Conservation (phyloP, 2,329 filamentous ascomycete species). For the Davidsoniella virescens region DNA sequence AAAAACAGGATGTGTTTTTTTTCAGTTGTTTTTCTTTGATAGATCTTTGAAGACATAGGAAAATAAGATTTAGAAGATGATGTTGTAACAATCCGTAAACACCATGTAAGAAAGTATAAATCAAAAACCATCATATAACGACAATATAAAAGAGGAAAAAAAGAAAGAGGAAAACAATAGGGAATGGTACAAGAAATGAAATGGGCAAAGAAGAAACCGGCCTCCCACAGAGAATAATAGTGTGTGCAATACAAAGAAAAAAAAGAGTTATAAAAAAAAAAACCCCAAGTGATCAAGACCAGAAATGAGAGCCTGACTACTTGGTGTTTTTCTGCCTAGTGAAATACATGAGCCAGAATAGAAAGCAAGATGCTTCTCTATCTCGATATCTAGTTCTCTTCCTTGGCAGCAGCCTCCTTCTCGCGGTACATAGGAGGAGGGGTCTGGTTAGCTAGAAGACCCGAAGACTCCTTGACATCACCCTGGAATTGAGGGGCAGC, state of each 20-base stretch:
- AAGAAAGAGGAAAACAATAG: background rate
- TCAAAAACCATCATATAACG: too few relatives aligned
- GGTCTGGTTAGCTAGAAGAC: conserved; percentile 2
- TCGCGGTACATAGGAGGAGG: conserved; percentile 5
- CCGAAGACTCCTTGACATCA: conserved; percentile 1
- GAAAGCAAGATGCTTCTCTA: background rate
- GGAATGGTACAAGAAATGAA: background rate
- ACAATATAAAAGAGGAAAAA: background rate
- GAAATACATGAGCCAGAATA: background rate
- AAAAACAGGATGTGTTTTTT: too few relatives aligned
- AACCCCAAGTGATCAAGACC: background rate
- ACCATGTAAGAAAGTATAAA: too few relatives aligned
- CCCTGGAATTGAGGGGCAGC: background rate
- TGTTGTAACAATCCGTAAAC: too few relatives aligned
- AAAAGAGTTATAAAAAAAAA: background rate
- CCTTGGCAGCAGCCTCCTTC: background rate
- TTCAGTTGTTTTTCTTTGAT: too few relatives aligned
- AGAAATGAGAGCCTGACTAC: background rate
- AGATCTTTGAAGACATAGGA: too few relatives aligned
- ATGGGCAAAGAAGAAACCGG: too few relatives aligned
- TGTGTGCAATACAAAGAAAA: too few relatives aligned
- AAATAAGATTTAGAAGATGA: too few relatives aligned
- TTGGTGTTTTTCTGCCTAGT: background rate
- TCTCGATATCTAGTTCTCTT: background rate
- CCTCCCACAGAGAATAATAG: too few relatives aligned